Base-by-base conservation (phyloP, 305 asterid species). In the Fraxinus greggii region DNA sequence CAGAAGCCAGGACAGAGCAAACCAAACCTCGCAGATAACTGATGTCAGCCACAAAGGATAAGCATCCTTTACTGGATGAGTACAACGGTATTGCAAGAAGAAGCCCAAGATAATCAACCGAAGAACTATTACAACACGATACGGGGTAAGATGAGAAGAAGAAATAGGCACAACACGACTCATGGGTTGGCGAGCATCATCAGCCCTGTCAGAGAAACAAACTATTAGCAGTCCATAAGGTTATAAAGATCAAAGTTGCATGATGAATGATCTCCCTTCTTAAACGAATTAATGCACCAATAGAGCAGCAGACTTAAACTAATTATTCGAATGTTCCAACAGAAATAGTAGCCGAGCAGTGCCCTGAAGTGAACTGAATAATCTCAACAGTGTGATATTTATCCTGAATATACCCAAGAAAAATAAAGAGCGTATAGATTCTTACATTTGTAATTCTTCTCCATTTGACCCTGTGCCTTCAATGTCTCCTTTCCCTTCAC, bases 401-500 rank as follows among this genome's bases (percentile, higher is more conserved):
- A 72, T 35, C n/a, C 33, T n/a, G 35, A 23, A 7, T 5, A 61
- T 48, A 48, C 19, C 75, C 40, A 24, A 73, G 76, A 70, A 28
- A 79, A 63, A 79, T 29, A 76, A 31, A 1, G 45, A 67, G n/a
- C 63, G 75, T 32, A 29, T 38, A 78, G 79, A 79, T 80, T 77
- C 90, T 95, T 82, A 93, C 98, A 92, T 93, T 88, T 91, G 97
- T 73, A 93, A 80, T 84, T 93, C 98, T 86, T 95, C 98, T 83
- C 95, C 97, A 84, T 95, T 95, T 65, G 98, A 95, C 45, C 98
- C 98, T 26, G 98, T 95, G 84, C 97, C 95, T 89, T 95, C 98
- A 76, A 85, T 89, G 75, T 95, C 98, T 82, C 97, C 97, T 85
- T 88, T 93, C 70, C 97, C 98, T 75, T 95, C 98, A 76, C 89